A percentile compares a stretch with the other conserved stretches of the same genome.
These are phyloP conservation scores for Blastobotrys illinoisensis DNA, from an alignment of 1,139 yeast species.

Conservation along the genomic window DNA sequence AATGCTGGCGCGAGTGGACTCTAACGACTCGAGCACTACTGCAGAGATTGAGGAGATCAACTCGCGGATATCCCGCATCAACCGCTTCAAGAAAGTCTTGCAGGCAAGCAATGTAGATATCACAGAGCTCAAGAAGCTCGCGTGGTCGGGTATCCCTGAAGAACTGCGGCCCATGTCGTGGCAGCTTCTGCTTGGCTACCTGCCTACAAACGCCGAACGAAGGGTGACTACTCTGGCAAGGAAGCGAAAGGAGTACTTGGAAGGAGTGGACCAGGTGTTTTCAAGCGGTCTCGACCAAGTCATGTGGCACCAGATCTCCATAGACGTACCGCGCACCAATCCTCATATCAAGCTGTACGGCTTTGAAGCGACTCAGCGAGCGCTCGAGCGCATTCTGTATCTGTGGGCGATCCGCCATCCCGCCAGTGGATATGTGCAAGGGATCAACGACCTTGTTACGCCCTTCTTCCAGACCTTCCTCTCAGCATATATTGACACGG, in stretches of 20 bases:
- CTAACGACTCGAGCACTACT: slow-evolving; percentile 24
- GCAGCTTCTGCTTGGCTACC: slow-evolving; percentile 84
- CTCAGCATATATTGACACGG: slow-evolving; percentile 54
- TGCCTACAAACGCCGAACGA: slow-evolving; percentile 79
- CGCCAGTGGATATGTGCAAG: slow-evolving; percentile 98
- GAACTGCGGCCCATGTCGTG: slow-evolving; percentile 79
- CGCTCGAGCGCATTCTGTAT: slow-evolving; percentile 75
- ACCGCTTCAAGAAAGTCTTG: slow-evolving; percentile 61
- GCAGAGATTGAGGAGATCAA: slow-evolving; percentile 52
- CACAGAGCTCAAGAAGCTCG: slow-evolving; percentile 62
- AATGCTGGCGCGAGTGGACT: slow-evolving; percentile 13
- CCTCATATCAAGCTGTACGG: slow-evolving; percentile 76
- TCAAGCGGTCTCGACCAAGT: slow-evolving; percentile 64
- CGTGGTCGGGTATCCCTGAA: slow-evolving; percentile 93
- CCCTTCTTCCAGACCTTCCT: slow-evolving; percentile 91
- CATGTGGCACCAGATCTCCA: slow-evolving; percentile 93
- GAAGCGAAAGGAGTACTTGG: slow-evolving; percentile 80
- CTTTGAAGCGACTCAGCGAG: slow-evolving; percentile 60
- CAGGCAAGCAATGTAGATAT: slow-evolving; percentile 58
- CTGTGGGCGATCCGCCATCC: slow-evolving; percentile 98
- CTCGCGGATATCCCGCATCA: slow-evolving; percentile 55
- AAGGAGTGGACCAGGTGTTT: slow-evolving; percentile 60
- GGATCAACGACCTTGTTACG: slow-evolving; percentile 89
- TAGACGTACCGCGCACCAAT: slow-evolving; percentile 92
- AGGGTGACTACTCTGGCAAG: slow-evolving; percentile 64